Base-by-base conservation (phyloP, 2,329 filamentous ascomycete species). In the Xylariaceae sp. region DNA sequence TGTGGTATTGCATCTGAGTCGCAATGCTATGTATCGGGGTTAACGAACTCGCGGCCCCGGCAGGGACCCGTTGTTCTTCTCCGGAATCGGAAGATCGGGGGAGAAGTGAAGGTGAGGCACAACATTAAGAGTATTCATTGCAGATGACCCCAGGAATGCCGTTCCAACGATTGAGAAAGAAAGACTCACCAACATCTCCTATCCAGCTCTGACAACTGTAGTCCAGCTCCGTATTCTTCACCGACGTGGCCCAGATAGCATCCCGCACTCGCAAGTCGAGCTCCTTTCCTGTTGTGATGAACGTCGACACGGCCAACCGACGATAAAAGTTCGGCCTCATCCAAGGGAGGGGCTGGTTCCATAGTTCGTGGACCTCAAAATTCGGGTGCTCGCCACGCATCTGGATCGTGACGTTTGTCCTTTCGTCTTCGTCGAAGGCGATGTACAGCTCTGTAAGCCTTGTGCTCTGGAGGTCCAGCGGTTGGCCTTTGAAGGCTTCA, bases 381-480 rank as follows among this genome's bases (percentile, higher is more conserved):
- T 59, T 64, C 10, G 69, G 69, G 41, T 68, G 55, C 37, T 66
- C 64, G 30, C 69, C 69, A 54, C 67, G 63, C 50, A 72, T 63
- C 58, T 65, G 69, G 51, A 72, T 67, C 39, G 68, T 71, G 60
- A 70, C 66, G 61, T 70, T 71, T 41, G 57, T 67, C 35, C 57
- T 63, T 59, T 69, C 67, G 60, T 67, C 63, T 41, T 69, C 69
- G 50, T 71, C 67, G 58, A 69, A 67, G 30, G 67, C 65, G 44
- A 71, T 67, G 39, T 63, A 68, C 41, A 72, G 59, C 56, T 72
- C 68, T 58, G 69, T 71, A 51, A 64, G 60, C 57, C 70, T 68
- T 35, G 68, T 55, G 51, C 64, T 68, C 57, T 71, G 68, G 52
- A 68, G 65, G 55, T 72, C 70, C 59, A 62, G 63, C 37, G 69